phyloP scores from a whole-genome alignment of 441 rosid genomes.

The Pelargonium myrrhifolium region DNA sequence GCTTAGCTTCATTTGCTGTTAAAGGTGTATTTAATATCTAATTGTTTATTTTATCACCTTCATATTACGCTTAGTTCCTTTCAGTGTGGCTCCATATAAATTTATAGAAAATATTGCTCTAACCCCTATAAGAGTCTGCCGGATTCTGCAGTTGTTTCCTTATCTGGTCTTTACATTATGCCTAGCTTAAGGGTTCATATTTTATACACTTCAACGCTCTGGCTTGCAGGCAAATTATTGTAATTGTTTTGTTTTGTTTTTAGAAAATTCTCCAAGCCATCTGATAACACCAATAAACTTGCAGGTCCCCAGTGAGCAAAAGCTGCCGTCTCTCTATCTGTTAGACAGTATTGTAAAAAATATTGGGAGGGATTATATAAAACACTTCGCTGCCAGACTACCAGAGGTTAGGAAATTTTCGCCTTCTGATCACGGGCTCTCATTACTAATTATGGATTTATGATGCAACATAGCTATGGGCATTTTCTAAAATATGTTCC shows the following conservation, averaged over 20 bases:
- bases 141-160: neutral
- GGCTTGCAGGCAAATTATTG: neutral
- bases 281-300: conserved; percentile 39
- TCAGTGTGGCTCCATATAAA: neutral
- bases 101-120: neutral
- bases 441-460: neutral
- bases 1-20: neutral
- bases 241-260: conserved; percentile 1
- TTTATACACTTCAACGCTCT: neutral
- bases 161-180: too few relatives aligned
- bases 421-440: neutral
- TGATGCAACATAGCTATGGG: neutral
- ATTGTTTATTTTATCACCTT: too few relatives aligned
- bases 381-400: conserved; percentile 63
- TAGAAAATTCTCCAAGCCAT: conserved; percentile 18
- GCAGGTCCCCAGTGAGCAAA: conserved; percentile 99
- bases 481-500: conserved; percentile 5
- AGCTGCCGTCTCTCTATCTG: conserved; percentile 93
- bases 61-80: neutral
- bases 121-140: neutral
- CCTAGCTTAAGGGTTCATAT: neutral
- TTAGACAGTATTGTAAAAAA: conserved; percentile 99
- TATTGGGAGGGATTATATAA: conserved; percentile 87
- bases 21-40: neutral
- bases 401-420: conserved; percentile 60